phyloP scores from a whole-genome alignment of 2,329 filamentous ascomycete species.

The Colletotrichum simmondsii region DNA sequence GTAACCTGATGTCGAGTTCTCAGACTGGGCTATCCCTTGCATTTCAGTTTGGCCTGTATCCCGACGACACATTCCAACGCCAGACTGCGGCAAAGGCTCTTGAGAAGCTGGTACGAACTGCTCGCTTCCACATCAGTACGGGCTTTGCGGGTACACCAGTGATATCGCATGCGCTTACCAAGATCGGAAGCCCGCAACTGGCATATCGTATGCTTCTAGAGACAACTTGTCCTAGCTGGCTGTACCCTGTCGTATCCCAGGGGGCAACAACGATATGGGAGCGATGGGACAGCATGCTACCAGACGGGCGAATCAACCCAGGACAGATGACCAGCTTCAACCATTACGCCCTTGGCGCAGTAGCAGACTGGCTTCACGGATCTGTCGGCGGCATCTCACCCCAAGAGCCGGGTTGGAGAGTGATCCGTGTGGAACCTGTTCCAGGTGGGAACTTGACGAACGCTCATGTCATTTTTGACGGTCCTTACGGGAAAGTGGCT shows the following conservation, averaged over 20 bases:
- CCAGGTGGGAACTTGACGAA: constrained; percentile 29
- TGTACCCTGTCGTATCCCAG: constrained; percentile 48
- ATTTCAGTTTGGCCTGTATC: constrained; percentile 27
- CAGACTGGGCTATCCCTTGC: constrained; percentile 26
- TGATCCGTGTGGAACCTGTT: constrained; percentile 19
- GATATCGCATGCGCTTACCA: constrained; percentile 28
- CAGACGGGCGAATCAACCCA: constrained; percentile 49
- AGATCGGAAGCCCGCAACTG: constrained; percentile 27
- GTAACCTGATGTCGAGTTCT: constrained; percentile 24
- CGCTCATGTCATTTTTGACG: constrained; percentile 22
- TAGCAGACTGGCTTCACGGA: constrained; percentile 50
- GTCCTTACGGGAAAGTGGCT: constrained; percentile 16
- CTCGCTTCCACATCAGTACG: constrained; percentile 24
- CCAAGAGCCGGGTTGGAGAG: constrained; percentile 38
- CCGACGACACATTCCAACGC: not conserved
- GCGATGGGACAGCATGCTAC: constrained; percentile 52
- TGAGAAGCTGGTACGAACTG: constrained; percentile 18
- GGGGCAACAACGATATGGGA: constrained; percentile 55
- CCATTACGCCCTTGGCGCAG: constrained; percentile 53
- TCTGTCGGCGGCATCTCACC: constrained; percentile 38
- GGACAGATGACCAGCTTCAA: constrained; percentile 55
- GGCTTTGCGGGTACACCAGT: constrained; percentile 26
- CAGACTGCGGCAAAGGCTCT: constrained; percentile 17
- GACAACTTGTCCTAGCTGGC: constrained; percentile 48
- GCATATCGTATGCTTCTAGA: constrained; percentile 51